Evolutionary conservation across 352 stramenopile genomes (phyloP).

Genomic region (Phytophthora pluvialis): DNA sequence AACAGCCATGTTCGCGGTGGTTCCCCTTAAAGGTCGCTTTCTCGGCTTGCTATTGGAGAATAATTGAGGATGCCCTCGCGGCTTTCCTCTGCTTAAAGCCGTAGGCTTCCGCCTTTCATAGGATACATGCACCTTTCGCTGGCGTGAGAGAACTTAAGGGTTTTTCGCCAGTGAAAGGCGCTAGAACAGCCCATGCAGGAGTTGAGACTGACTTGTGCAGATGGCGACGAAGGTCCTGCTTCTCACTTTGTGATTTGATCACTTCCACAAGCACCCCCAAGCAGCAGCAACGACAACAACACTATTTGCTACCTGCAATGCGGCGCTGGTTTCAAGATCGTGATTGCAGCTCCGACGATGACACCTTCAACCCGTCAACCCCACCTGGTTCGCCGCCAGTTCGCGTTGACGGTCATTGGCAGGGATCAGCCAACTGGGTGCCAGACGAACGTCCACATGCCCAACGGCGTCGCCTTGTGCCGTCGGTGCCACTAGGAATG

Average conservation of each 20-base stretch:
- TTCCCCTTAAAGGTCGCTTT: background rate
- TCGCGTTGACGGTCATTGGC: too few species aligned
- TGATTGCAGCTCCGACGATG: background rate
- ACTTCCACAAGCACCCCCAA: conserved; percentile 2
- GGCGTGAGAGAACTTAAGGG: background rate
- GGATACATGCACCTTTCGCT: too few species aligned
- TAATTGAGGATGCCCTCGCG: background rate
- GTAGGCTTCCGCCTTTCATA: too few species aligned
- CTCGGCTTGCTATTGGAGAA: background rate
- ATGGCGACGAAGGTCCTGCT: too few species aligned
- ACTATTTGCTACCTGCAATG: background rate
- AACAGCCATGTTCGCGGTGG: background rate
- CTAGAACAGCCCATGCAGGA: too few species aligned
- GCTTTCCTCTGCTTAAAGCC: background rate
- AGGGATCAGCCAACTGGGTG: too few species aligned
- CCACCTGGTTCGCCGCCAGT: conserved; percentile 3
- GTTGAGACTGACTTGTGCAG: too few species aligned
- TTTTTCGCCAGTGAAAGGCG: too few species aligned
- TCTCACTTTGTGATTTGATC: conserved; percentile 9
- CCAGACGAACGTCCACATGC: too few species aligned
- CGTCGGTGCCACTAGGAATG: too few species aligned
- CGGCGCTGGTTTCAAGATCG: background rate
- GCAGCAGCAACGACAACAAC: background rate
- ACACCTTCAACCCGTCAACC: background rate
- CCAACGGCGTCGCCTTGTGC: too few species aligned